Conservation (phyloP, 805 yeast species). For the Cyberlindnera subsufficiens region DNA sequence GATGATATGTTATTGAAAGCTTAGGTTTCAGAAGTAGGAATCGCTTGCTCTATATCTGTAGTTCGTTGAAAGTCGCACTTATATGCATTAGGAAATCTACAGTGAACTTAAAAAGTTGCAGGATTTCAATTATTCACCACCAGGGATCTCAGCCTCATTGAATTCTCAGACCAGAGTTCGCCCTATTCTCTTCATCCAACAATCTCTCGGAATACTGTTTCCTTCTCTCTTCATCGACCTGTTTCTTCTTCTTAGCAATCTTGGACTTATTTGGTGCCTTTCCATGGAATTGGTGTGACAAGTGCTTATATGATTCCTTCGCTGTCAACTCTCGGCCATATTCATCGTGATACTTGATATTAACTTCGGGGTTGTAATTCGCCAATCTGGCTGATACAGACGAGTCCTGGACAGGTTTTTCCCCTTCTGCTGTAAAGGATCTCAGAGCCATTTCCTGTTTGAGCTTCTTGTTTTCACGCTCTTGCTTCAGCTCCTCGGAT, state of each 20-base stretch:
- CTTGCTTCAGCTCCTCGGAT: constrained; percentile 3
- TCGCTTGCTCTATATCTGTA: too few relatives aligned
- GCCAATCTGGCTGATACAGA: constrained; percentile 2
- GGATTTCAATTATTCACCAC: too few relatives aligned
- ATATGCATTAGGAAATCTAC: too few relatives aligned
- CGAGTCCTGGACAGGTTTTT: background rate
- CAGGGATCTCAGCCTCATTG: too few relatives aligned
- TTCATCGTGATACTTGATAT: constrained; percentile 46
- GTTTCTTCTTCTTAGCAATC: constrained; percentile 16
- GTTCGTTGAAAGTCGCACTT: too few relatives aligned
- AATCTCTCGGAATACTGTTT: constrained; percentile 4
- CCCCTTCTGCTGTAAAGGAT: background rate
- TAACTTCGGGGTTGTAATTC: constrained; percentile 42
- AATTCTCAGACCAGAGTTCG: constrained; percentile 1
- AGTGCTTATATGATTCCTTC: constrained; percentile 54
- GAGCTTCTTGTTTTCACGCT: constrained; percentile 8
- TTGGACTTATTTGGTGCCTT: constrained; percentile 21
- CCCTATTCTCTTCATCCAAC: constrained; percentile 2
- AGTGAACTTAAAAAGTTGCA: too few relatives aligned
- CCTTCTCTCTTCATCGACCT: constrained; percentile 15
- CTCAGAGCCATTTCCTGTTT: constrained; percentile 12
- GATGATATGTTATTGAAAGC: too few relatives aligned
- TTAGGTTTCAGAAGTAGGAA: too few relatives aligned
- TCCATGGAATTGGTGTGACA: constrained; percentile 61
- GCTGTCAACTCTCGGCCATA: constrained; percentile 41